phyloP scores from a whole-genome alignment of 2,329 filamentous ascomycete genomes.

The Colletotrichum sp. region DNA sequence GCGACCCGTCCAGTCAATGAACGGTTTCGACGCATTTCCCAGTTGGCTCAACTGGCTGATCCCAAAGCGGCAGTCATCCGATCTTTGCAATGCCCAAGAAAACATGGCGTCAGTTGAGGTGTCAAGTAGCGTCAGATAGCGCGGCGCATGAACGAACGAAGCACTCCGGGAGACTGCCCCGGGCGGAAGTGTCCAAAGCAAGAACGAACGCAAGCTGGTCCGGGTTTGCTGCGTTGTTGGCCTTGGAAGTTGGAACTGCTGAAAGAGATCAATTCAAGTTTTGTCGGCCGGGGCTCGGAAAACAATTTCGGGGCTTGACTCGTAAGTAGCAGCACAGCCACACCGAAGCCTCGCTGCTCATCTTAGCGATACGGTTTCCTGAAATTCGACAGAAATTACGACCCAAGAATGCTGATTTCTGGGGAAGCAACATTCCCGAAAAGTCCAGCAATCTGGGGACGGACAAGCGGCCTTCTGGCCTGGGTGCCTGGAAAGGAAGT shows the following conservation, averaged over 20 bases:
- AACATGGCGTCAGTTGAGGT: constrained; percentile 16
- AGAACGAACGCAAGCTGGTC: neutral
- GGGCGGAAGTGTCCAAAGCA: neutral
- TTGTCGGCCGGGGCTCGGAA: neutral
- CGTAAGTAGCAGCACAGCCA: constrained; percentile 11
- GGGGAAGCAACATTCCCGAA: neutral
- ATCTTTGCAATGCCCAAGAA: constrained; percentile 7
- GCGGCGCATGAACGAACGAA: neutral
- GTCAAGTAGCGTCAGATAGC: neutral
- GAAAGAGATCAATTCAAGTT: neutral
- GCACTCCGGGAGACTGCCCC: neutral
- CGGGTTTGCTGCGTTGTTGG: neutral
- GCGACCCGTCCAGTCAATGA: neutral
- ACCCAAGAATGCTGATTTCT: neutral
- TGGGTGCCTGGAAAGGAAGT: neutral
- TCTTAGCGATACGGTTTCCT: neutral
- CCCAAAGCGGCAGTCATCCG: constrained; percentile 7
- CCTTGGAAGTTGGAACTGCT: neutral
- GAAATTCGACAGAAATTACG: neutral
- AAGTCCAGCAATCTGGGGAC: neutral
- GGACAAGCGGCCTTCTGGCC: neutral
- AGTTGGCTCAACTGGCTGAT: neutral
- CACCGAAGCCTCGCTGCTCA: constrained; percentile 12
- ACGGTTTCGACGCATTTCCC: neutral
- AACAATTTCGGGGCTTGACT: constrained; percentile 15